phyloP scores from a whole-genome alignment of 2,329 filamentous ascomycete genomes.

The Fusarium decemcellulare region DNA sequence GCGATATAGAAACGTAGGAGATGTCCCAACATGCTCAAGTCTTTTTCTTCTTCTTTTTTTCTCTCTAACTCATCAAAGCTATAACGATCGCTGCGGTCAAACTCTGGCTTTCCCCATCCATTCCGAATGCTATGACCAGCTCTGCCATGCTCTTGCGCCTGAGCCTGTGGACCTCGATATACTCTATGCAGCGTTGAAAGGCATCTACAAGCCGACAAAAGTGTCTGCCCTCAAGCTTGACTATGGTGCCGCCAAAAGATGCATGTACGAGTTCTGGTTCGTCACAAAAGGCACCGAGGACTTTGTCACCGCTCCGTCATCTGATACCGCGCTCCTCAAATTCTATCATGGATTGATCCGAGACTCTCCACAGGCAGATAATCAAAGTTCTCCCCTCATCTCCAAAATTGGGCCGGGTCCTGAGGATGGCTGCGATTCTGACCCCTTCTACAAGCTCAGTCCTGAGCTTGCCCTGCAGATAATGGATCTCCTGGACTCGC shows the following conservation, averaged over 20 bases:
- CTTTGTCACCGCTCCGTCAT: neutral
- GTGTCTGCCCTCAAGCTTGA: no score
- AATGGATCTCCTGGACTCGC: neutral
- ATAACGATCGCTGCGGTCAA: no score
- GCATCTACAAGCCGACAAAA: no score
- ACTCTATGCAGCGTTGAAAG: neutral
- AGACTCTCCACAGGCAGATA: neutral
- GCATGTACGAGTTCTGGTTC: neutral
- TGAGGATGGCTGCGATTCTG: neutral
- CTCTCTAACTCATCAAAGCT: neutral
- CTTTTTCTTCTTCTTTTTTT: no score
- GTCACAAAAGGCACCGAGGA: neutral
- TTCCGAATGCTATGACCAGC: neutral
- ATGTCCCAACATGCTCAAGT: neutral
- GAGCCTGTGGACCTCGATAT: neutral
- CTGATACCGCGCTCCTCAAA: neutral
- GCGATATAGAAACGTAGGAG: neutral
- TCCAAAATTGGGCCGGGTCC: neutral
- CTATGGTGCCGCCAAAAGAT: neutral
- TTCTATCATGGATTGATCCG: neutral
- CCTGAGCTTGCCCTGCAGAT: neutral
- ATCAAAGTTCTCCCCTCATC: neutral
- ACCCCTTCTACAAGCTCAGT: neutral
- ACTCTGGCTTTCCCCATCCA: constrained; percentile 2
- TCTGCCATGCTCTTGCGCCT: neutral